Conservation (phyloP, 2,329 filamentous ascomycete genomes). For the Curvularia spicifera region DNA sequence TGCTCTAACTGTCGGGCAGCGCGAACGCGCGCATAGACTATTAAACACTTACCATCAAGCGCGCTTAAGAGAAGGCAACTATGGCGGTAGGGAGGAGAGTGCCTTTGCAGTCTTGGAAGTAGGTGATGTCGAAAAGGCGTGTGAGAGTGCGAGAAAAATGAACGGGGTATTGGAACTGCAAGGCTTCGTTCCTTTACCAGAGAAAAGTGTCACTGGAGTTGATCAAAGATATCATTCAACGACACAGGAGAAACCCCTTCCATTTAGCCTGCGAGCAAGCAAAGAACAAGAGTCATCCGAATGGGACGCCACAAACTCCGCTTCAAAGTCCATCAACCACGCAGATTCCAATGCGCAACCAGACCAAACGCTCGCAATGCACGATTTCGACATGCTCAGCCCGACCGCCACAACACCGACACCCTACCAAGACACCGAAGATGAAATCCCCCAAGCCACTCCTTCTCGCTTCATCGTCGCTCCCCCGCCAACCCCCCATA, state of each 20-base stretch:
- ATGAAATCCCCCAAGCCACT: too few relatives aligned
- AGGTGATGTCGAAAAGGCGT: conserved; percentile 21
- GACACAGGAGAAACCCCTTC: not conserved
- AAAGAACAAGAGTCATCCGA: not conserved
- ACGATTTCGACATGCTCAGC: not conserved
- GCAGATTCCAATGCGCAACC: not conserved
- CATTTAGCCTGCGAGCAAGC: not conserved
- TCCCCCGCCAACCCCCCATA: not conserved
- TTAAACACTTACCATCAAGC: conserved; percentile 22
- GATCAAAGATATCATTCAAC: not conserved
- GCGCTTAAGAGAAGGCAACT: conserved; percentile 11
- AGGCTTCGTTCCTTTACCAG: not conserved
- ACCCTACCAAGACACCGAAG: not conserved
- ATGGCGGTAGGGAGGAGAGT: not conserved
- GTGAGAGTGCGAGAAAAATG: conserved; percentile 19
- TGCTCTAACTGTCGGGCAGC: conserved; percentile 14
- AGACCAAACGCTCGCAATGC: not conserved
- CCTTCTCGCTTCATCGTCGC: not conserved
- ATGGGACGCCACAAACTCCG: not conserved
- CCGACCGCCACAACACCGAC: not conserved
- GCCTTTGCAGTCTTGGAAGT: conserved; percentile 13
- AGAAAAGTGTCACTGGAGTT: not conserved
- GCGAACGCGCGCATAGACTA: conserved; percentile 20
- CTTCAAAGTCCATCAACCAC: not conserved
- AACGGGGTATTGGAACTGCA: conserved; percentile 2